These are phyloP conservation scores for Austropuccinia psidii DNA, from an alignment of 1,284 basidiomycete genomes.

Conservation along the genomic window DNA sequence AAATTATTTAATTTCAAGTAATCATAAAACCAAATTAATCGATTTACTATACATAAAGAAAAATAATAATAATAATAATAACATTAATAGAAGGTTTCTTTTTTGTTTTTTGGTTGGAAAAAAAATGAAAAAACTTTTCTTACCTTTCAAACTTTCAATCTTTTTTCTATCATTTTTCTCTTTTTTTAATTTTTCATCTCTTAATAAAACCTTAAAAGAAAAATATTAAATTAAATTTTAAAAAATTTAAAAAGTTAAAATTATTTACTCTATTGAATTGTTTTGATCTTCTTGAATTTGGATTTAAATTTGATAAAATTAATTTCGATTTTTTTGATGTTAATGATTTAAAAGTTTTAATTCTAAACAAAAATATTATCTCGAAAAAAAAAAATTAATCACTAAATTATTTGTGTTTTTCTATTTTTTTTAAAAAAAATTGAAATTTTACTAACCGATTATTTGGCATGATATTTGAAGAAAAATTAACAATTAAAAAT, in stretches of 20 bases:
- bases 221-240: background rate
- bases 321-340: conserved; percentile 26
- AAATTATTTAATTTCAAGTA: background rate
- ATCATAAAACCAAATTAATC: background rate
- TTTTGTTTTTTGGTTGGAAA: background rate
- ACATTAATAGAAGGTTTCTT: background rate
- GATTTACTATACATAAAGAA: background rate
- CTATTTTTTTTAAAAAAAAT: background rate
- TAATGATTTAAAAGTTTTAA: conserved; percentile 29
- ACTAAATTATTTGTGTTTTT: background rate
- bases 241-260: background rate
- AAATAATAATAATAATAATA: background rate
- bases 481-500: no score
- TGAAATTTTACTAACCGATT: background rate
- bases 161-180: conserved; percentile 33
- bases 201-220: conserved; percentile 21
- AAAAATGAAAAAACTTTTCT: background rate
- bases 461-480: background rate
- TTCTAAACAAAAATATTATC: background rate
- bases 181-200: conserved; percentile 9
- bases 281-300: conserved; percentile 27
- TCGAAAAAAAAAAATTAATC: background rate
- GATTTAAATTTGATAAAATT: conserved; percentile 22
- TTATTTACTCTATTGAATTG: conserved; percentile 21
- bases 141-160: background rate